A percentile compares a stretch with the other conserved stretches of the same genome.
Conservation (phyloP, 805 yeast genomes). For the Metschnikowia noctiluminum region DNA sequence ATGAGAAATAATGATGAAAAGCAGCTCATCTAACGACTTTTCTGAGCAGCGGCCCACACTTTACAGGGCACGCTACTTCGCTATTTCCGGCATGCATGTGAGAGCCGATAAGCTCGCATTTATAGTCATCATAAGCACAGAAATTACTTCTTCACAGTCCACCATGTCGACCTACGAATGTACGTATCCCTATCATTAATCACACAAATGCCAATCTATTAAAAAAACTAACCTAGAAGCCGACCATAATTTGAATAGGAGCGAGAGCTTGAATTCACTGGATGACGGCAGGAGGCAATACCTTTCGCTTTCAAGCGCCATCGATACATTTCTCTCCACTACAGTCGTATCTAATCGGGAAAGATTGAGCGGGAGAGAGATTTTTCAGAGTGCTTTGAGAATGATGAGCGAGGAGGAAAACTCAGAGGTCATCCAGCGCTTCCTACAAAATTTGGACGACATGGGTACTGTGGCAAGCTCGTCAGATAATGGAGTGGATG, state of each 20-base stretch:
- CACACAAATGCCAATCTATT: background rate
- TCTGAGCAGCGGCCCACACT: too few species aligned
- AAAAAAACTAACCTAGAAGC: slow-evolving; percentile 21
- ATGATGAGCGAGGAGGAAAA: slow-evolving; percentile 30
- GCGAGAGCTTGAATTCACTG: slow-evolving; percentile 8
- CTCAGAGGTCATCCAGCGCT: slow-evolving; percentile 26
- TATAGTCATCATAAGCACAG: background rate
- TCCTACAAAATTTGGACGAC: slow-evolving; percentile 21
- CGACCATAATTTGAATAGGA: slow-evolving; percentile 39
- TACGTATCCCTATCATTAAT: slow-evolving; percentile 19
- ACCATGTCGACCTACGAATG: slow-evolving; percentile 45
- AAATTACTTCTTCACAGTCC: background rate
- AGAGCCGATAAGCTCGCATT: slow-evolving; percentile 1
- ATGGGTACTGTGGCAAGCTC: slow-evolving; percentile 3
- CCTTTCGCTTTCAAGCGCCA: slow-evolving; percentile 31
- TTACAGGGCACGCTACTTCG: background rate
- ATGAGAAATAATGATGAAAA: too few species aligned
- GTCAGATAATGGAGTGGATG: slow-evolving; percentile 52
- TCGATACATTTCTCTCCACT: slow-evolving; percentile 32
- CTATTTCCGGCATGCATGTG: slow-evolving; percentile 3
- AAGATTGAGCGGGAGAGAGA: slow-evolving; percentile 18
- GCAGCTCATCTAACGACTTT: too few species aligned
- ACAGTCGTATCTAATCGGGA: slow-evolving; percentile 10
- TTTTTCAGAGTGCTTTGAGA: slow-evolving; percentile 32
- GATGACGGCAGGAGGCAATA: slow-evolving; percentile 23